Evolutionary conservation across 2,329 filamentous ascomycete genomes (phyloP).

Genomic region (Phoma herbarum): DNA sequence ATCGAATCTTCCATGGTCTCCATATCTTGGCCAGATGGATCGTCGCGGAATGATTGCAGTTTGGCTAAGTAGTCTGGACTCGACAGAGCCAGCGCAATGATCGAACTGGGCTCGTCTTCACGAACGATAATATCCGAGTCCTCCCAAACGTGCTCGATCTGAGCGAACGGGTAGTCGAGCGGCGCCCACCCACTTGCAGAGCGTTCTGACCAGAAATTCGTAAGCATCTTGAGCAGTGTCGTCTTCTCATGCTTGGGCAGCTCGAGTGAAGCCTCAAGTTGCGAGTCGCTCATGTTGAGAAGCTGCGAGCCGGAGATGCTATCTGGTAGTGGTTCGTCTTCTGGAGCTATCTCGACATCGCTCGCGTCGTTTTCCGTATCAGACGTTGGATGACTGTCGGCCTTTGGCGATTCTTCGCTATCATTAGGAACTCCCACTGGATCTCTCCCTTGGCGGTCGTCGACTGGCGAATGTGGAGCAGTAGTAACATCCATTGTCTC

Average conservation of each 20-base stretch:
- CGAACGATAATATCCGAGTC: conserved; percentile 97
- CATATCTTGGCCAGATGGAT: conserved; percentile 30
- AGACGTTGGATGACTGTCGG: conserved; percentile 55
- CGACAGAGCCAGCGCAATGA: conserved; percentile 91
- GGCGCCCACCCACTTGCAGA: conserved; percentile 94
- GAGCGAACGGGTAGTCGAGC: conserved; percentile 84
- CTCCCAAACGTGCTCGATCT: conserved; percentile 93
- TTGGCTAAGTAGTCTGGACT: conserved; percentile 88
- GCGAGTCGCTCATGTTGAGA: conserved; percentile 62
- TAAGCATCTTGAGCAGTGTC: conserved; percentile 92
- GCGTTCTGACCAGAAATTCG: conserved; percentile 97
- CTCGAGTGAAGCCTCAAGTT: conserved; percentile 71
- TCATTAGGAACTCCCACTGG: conserved; percentile 33
- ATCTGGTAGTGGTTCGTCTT: conserved; percentile 72
- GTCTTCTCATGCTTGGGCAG: conserved; percentile 92
- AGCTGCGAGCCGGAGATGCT: conserved; percentile 64
- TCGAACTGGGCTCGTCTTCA: conserved; percentile 95
- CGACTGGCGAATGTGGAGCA: conserved; percentile 47
- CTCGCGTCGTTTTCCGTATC: conserved; percentile 64
- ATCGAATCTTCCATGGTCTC: conserved; percentile 71
- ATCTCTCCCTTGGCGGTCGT: conserved; percentile 39
- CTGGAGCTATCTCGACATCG: conserved; percentile 75
- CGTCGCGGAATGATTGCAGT: conserved; percentile 69
- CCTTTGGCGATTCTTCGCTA: conserved; percentile 37
- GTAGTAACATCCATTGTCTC: conserved; percentile 46